Base-by-base conservation (phyloP, 225 moss, liverwort and hornwort genomes). In the Pseudoscleropodium purum region DNA sequence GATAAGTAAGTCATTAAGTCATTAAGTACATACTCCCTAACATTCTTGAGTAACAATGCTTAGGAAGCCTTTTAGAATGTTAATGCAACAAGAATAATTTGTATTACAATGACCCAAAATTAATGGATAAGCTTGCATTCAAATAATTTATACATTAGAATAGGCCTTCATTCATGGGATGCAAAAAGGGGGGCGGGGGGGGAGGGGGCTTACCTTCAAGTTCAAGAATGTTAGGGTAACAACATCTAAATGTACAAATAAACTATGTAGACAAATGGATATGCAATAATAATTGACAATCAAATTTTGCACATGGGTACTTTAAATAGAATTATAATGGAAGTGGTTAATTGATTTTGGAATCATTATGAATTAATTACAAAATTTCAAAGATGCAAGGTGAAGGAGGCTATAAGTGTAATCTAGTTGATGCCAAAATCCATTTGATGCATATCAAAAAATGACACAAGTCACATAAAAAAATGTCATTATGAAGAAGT, bases 141-240 rank as follows among this genome's bases (percentile, higher is more conserved):
- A 73, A 15, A 37, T 17, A 19, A 1, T 16, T 9, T 7, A 69
- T n/a, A 27, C 16, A 26, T 15, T 41, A 72, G 15, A n/a, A n/a
- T n/a, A 26, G 15, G 15, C 3, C 14, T 41, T 26, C 5, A 15
- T 41, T 72, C 5, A 43, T 29, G 2, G 17, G 0, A 27, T 27
- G 73, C 73, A 43, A 25, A 41, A 8, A 6, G 17, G 6, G 0
- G 1, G 4, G 5, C 18, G 1, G 4, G 5, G 1, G 4, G 5
- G n/a, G n/a, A n/a, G n/a, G n/a, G 1, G 4, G 5, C 18, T 18
- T 34, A 18, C 15, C 27, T 73, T 73, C 43, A 27, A 43, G 9
- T 27, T 27, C 16, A 73, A 43, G 10, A 43, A 43, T 29, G 3
- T 16, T 73, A 73, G 5, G 9, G 29, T 17, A 16, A 19, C 8